Base-by-base conservation (phyloP, 176 grass and related monocot genomes). In the Paspalum vaginatum region DNA sequence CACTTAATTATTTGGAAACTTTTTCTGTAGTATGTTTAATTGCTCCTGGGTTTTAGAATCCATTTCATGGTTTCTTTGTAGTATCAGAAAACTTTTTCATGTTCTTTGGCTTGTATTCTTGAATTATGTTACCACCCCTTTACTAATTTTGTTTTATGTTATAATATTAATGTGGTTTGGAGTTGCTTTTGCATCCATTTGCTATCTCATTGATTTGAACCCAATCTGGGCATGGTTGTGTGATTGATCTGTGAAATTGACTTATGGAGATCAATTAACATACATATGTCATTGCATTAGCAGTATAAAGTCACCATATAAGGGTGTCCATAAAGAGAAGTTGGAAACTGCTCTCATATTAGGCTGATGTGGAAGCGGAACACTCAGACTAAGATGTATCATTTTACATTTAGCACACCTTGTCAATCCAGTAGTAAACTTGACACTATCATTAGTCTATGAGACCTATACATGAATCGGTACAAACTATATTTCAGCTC, bases 101-200 rank as follows among this genome's bases (percentile, higher is more conserved):
- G 5, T 60, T 59, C 2, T 57, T 55, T 9, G 40, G 0, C 7
- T 65, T 1, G 0, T 42, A 7, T 11, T 25, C n/a, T 61, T 17
- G 9, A 18, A 75, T 18, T 32, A 5, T 47, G 15, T 13, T 46
- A 24, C n/a, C 49, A 44, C 37, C 42, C 11, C 24, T 76, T 46
- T 70, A 76, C 16, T 38, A 53, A 62, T 70, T 0, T 70, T 76
- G 12, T 54, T 70, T 38, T 76, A 62, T 82, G 17, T 68, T 66
- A 37, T n/a, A n/a, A n/a, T n/a, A n/a, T n/a, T n/a, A 56, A 81
- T 60, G 12, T 41, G 18, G 8, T 24, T 70, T 9, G 9, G 1
- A 39, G 11, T 42, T 77, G n/a, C 15, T 46, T 77, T 72, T 62
- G 7, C 39, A 18, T 70, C n/a, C 7, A 26, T 77, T 65, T 71